These are phyloP conservation scores for Suillus bovinus DNA, from an alignment of 768 basidiomycete genomes.

Conservation along the genomic window DNA sequence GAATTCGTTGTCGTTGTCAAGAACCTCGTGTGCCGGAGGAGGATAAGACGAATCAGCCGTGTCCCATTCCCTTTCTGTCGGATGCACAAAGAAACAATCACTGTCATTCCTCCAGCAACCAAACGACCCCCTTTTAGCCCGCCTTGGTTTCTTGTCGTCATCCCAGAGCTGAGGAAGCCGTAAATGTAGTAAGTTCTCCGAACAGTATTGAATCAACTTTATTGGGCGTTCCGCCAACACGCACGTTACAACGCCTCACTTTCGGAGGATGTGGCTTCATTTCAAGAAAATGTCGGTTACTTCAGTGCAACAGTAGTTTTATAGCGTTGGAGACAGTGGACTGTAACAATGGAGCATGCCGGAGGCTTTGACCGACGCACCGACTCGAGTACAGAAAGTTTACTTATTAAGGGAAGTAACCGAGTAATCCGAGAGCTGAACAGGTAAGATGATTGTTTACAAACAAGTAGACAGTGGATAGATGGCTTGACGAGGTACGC, in stretches of 20 bases:
- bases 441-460: background rate
- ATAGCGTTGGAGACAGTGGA: background rate
- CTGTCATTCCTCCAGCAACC: slow-evolving; percentile 25
- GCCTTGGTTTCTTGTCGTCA: slow-evolving; percentile 28
- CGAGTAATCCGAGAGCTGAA: background rate
- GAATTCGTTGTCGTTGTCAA: slow-evolving; percentile 25
- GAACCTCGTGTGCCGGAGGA: slow-evolving; percentile 20
- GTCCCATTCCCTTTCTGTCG: slow-evolving; percentile 34
- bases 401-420: slow-evolving; percentile 5
- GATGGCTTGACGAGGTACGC: background rate
- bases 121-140: slow-evolving; percentile 18
- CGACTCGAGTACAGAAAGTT: background rate
- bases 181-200: background rate
- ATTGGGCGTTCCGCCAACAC: slow-evolving; percentile 10
- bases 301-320: background rate
- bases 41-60: slow-evolving; percentile 28
- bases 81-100: slow-evolving; percentile 32
- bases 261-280: slow-evolving; percentile 13
- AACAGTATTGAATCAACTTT: background rate
- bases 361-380: background rate
- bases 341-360: background rate
- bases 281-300: background rate
- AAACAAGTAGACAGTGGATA: background rate
- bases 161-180: slow-evolving; percentile 26
- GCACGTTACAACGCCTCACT: slow-evolving; percentile 32